These are phyloP conservation scores for Urtica urens DNA, from an alignment of 306 rosid genomes.

Conservation along the genomic window DNA sequence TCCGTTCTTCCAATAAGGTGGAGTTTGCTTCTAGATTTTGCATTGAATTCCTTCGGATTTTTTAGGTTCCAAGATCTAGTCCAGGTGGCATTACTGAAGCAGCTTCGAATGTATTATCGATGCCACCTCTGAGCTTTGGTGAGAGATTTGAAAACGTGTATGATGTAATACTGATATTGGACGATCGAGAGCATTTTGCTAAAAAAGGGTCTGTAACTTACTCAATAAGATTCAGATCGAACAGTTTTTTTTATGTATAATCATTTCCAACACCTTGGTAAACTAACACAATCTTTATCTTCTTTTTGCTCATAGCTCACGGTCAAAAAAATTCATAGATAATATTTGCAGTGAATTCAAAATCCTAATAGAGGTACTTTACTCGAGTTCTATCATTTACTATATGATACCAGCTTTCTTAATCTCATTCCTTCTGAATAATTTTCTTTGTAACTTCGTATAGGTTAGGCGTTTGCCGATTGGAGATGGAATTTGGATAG, in stretches of 20 bases:
- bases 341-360: constrained; percentile 50
- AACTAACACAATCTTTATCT: too few species aligned
- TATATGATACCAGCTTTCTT: constrained; percentile 3
- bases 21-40: constrained; percentile 11
- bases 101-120: constrained; percentile 37
- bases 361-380: constrained; percentile 59
- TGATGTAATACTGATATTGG: constrained; percentile 67
- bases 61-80: constrained; percentile 23
- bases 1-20: too few species aligned
- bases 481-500: constrained; percentile 98
- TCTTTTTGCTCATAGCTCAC: constrained; percentile 41
- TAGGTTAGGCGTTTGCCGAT: constrained; percentile 87
- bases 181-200: constrained; percentile 88
- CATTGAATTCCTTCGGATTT: constrained; percentile 30
- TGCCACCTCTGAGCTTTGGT: constrained; percentile 77
- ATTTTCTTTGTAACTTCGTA: background rate
- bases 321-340: constrained; percentile 68
- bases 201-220: constrained; percentile 63
- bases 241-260: too few species aligned
- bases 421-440: background rate
- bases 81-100: constrained; percentile 26
- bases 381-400: constrained; percentile 4
- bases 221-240: constrained; percentile 3
- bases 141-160: constrained; percentile 87
- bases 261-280: too few species aligned